phyloP scores from a whole-genome alignment of 1,139 yeast genomes.

The Candida tropicalis region DNA sequence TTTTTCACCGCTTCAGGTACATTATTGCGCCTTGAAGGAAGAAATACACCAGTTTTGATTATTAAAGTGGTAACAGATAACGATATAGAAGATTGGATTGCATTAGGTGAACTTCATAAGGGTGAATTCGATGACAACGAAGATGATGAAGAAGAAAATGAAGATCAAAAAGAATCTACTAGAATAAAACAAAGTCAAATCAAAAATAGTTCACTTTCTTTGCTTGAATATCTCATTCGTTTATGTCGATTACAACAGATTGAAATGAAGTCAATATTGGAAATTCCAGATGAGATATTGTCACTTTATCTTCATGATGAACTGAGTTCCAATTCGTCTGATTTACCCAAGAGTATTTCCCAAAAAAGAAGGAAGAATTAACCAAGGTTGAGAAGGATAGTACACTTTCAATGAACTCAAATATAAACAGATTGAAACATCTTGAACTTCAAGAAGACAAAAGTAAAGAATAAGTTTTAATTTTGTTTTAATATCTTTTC shows the following conservation, averaged over 20 bases:
- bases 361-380: conserved; percentile 18
- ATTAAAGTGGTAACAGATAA: conserved; percentile 41
- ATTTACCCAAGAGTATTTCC: conserved; percentile 24
- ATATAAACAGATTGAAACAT: conserved; percentile 36
- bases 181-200: conserved; percentile 17
- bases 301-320: conserved; percentile 67
- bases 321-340: conserved; percentile 30
- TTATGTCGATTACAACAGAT: conserved; percentile 62
- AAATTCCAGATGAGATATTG: conserved; percentile 68
- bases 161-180: conserved; percentile 24
- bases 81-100: conserved; percentile 50
- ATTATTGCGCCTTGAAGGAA: conserved; percentile 63
- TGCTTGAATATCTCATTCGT: conserved; percentile 67
- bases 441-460: conserved; percentile 23
- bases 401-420: conserved; percentile 34
- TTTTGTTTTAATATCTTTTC: too few species aligned
- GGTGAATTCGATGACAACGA: conserved; percentile 33
- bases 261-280: conserved; percentile 57
- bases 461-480: background rate
- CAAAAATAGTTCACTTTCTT: conserved; percentile 44
- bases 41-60: conserved; percentile 69
- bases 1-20: conserved; percentile 78
- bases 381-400: conserved; percentile 22
- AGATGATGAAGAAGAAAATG: conserved; percentile 31
- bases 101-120: conserved; percentile 46